Percentiles rank a stretch among this genome's conserved stretches.
phyloP scores from a whole-genome alignment of 768 basidiomycete genomes.

The Chalciporus chontae region DNA sequence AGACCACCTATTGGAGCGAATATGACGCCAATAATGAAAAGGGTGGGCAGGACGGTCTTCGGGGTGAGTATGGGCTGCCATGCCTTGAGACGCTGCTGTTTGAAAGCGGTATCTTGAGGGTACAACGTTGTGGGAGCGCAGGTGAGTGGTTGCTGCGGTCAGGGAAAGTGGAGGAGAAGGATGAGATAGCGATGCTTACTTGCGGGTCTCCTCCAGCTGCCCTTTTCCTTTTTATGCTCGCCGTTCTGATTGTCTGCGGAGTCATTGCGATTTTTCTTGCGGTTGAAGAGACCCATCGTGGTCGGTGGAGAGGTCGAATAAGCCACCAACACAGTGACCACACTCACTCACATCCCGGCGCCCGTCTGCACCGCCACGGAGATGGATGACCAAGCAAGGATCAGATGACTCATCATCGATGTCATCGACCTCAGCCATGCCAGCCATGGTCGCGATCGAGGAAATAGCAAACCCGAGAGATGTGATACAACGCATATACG shows the following conservation, averaged over 20 bases:
- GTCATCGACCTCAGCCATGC: too few relatives aligned
- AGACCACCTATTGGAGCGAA: slow-evolving; percentile 97
- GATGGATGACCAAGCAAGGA: too few relatives aligned
- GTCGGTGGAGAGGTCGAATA: neutral
- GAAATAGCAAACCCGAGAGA: slow-evolving; percentile 48
- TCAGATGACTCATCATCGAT: too few relatives aligned
- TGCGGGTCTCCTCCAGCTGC: slow-evolving; percentile 76
- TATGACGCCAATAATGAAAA: slow-evolving; percentile 91
- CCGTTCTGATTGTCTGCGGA: slow-evolving; percentile 38
- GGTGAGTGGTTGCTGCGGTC: slow-evolving; percentile 12
- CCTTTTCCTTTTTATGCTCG: slow-evolving; percentile 77
- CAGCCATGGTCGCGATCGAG: slow-evolving; percentile 53
- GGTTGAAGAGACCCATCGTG: slow-evolving; percentile 56
- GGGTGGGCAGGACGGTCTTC: slow-evolving; percentile 93
- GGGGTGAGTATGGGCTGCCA: slow-evolving; percentile 99
- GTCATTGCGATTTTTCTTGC: slow-evolving; percentile 41
- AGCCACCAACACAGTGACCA: too few relatives aligned
- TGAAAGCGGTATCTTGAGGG: slow-evolving; percentile 88
- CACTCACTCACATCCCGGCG: neutral
- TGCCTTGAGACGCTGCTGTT: slow-evolving; percentile 98
- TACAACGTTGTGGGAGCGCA: neutral
- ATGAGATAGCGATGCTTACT: slow-evolving; percentile 46
- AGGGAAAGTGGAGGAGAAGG: slow-evolving; percentile 2
- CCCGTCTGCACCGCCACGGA: slow-evolving; percentile 11
- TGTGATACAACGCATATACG: slow-evolving; percentile 49